These are phyloP conservation scores for Euphorbia lathyris DNA, from an alignment of 345 rosid genomes.

Conservation along the genomic window DNA sequence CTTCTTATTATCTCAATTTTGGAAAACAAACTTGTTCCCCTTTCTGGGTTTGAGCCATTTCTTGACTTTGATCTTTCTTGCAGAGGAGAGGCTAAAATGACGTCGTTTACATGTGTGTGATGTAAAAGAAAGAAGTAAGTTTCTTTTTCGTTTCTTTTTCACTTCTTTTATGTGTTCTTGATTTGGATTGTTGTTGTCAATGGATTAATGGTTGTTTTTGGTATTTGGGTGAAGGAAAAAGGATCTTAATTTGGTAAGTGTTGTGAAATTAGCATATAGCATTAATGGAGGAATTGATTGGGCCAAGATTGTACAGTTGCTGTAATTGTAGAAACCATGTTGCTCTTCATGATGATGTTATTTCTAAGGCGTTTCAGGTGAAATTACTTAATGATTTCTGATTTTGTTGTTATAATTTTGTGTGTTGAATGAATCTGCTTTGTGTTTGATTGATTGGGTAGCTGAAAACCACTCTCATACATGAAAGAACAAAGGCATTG, in stretches of 20 bases:
- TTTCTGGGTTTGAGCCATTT: slow-evolving; percentile 1
- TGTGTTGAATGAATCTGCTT: not conserved
- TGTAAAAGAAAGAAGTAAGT: slow-evolving; percentile 14
- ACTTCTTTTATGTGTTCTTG: not conserved
- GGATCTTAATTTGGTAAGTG: slow-evolving; percentile 13
- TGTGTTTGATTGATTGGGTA: not conserved
- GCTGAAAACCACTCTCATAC: not conserved
- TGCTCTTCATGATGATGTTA: slow-evolving; percentile 59
- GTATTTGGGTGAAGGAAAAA: not conserved
- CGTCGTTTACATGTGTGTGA: not conserved
- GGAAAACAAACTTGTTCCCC: not conserved
- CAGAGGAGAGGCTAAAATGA: not conserved
- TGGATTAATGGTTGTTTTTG: slow-evolving; percentile 7
- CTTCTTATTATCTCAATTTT: not conserved
- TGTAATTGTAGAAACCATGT: slow-evolving; percentile 56
- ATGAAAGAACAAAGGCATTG: not conserved
- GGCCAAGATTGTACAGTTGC: slow-evolving; percentile 56
- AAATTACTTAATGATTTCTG: slow-evolving; percentile 12
- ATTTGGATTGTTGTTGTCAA: not conserved
- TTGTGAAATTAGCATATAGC: not conserved
- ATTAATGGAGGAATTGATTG: slow-evolving; percentile 30
- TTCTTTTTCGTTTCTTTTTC: not conserved
- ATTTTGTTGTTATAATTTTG: slow-evolving; percentile 1
- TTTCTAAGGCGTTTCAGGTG: slow-evolving; percentile 59
- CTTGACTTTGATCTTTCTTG: too few relatives aligned